phyloP scores from a whole-genome alignment of 148 eudicot species.

The Diospyros lotus region DNA sequence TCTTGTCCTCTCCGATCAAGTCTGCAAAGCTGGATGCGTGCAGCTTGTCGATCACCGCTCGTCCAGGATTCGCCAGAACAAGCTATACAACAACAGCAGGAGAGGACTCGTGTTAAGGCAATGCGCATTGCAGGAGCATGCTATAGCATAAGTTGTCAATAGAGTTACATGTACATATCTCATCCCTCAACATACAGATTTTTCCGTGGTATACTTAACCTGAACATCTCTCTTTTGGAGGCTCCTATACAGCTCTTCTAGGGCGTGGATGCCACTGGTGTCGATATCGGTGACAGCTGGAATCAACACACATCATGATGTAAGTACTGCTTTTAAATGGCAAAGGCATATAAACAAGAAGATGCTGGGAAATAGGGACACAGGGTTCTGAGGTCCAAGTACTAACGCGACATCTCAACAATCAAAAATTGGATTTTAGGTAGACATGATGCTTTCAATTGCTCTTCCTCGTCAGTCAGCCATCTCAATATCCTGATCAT shows the following conservation, averaged over 20 bases:
- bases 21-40: slow-evolving; percentile 53
- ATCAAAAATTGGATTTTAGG: slow-evolving; percentile 64
- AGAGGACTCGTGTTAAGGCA: not conserved
- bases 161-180: not conserved
- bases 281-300: slow-evolving; percentile 92
- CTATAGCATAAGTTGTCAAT: not conserved
- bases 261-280: slow-evolving; percentile 92
- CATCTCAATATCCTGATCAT: slow-evolving; percentile 75
- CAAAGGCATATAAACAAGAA: not conserved
- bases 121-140: not conserved
- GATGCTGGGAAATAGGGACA: not conserved
- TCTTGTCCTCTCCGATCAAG: slow-evolving; percentile 57
- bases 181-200: not conserved
- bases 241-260: slow-evolving; percentile 66
- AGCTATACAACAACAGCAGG: slow-evolving; percentile 34
- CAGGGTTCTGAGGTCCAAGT: not conserved
- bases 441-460: slow-evolving; percentile 32
- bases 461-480: slow-evolving; percentile 68
- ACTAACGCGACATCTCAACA: slow-evolving; percentile 90
- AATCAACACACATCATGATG: slow-evolving; percentile 2
- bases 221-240: slow-evolving; percentile 62
- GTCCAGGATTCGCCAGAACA: slow-evolving; percentile 80
- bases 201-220: slow-evolving; percentile 24
- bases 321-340: not conserved
- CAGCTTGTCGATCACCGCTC: slow-evolving; percentile 70